These are phyloP conservation scores for Chaetomiaceae sp. DNA, from an alignment of 2,329 filamentous ascomycete genomes.

Conservation along the genomic window DNA sequence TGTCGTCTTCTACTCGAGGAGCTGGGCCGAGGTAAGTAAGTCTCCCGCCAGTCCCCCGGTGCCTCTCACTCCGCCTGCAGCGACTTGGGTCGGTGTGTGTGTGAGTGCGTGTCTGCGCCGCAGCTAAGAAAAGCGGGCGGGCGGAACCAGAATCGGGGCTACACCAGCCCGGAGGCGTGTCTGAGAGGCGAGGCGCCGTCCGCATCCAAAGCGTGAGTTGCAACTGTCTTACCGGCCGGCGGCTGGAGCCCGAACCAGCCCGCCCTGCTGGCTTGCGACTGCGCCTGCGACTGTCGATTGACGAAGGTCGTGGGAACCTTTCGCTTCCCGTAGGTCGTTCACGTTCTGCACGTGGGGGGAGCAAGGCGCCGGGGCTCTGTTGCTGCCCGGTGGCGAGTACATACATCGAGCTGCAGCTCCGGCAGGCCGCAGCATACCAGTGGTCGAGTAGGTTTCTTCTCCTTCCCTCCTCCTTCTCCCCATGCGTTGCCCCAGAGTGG, in stretches of 20 bases:
- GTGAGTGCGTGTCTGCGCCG: not conserved
- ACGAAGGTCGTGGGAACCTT: constrained; percentile 1
- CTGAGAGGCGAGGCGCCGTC: constrained; percentile 39
- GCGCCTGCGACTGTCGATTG: too few species aligned
- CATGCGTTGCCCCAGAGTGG: too few species aligned
- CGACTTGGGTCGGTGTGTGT: too few species aligned
- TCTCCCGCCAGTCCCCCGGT: too few species aligned
- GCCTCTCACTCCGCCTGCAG: too few species aligned
- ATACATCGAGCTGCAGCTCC: constrained; percentile 39
- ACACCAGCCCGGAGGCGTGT: constrained; percentile 41
- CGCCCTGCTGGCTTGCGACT: too few species aligned
- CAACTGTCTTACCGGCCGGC: too few species aligned
- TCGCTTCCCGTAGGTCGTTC: constrained; percentile 30
- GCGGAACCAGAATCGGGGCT: constrained; percentile 27
- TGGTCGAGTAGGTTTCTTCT: constrained; percentile 52
- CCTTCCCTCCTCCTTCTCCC: not conserved
- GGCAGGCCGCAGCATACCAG: constrained; percentile 32
- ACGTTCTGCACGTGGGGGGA: constrained; percentile 42
- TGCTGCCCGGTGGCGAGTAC: constrained; percentile 30
- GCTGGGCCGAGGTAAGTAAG: constrained; percentile 59
- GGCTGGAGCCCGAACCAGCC: too few species aligned
- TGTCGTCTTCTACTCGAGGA: constrained; percentile 66
- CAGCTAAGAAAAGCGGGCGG: constrained; percentile 2
- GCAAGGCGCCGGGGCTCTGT: constrained; percentile 40
- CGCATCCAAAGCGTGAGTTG: constrained; percentile 40